These are phyloP conservation scores for Fragilaria radians DNA, from an alignment of 108 stramenopile genomes.

Conservation along the genomic window DNA sequence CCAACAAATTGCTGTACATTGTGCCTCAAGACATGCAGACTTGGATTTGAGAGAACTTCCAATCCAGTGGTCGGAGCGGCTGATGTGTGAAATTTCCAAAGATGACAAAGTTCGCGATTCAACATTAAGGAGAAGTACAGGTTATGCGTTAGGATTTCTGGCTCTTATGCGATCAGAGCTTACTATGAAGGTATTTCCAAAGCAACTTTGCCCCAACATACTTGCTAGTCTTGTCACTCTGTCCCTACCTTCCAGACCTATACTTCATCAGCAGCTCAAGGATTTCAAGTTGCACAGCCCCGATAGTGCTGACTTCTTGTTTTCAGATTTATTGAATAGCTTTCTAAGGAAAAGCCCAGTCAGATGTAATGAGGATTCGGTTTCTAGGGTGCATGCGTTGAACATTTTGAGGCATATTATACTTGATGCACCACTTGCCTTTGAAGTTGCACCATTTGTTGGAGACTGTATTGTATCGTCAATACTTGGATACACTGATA, in stretches of 20 bases:
- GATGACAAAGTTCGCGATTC: slow-evolving; percentile 45
- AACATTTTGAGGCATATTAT: slow-evolving; percentile 53
- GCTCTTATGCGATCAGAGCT: slow-evolving; percentile 49
- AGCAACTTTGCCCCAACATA: slow-evolving; percentile 14
- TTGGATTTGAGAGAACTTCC: slow-evolving; percentile 18
- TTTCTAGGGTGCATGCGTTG: slow-evolving; percentile 45
- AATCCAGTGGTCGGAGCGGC: slow-evolving; percentile 20
- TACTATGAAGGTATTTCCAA: slow-evolving; percentile 2
- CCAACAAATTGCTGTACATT: slow-evolving; percentile 33
- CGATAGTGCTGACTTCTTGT: not conserved
- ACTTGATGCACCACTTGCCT: slow-evolving; percentile 49
- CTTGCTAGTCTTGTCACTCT: slow-evolving; percentile 25
- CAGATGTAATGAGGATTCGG: not conserved
- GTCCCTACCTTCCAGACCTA: slow-evolving; percentile 28
- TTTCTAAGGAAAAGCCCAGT: not conserved
- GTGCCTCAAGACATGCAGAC: slow-evolving; percentile 4
- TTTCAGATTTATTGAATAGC: not conserved
- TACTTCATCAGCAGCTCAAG: slow-evolving; percentile 7
- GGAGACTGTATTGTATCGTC: slow-evolving; percentile 34
- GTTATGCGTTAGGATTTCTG: slow-evolving; percentile 62
- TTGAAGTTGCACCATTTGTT: slow-evolving; percentile 22
- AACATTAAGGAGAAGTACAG: slow-evolving; percentile 55
- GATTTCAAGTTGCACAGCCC: slow-evolving; percentile 2
- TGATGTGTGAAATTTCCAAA: slow-evolving; percentile 41
- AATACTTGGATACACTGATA: slow-evolving; percentile 44